Evolutionary conservation across 345 rosid genomes (phyloP), one percentile per base, ranked within the genome.

Genomic region (Melaleuca quinquenervia): DNA sequence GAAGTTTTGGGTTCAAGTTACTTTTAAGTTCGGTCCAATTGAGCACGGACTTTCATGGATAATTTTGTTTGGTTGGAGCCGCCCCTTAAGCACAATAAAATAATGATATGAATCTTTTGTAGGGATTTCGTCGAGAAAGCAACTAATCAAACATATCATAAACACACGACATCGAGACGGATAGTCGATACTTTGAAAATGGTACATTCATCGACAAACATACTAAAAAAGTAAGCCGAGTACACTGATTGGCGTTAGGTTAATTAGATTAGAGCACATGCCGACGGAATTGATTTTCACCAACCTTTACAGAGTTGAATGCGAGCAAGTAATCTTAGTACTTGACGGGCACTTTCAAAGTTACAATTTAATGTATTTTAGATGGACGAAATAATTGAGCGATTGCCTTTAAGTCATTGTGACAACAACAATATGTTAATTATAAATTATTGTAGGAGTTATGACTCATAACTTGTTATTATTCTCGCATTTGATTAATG

Each of bases 131-230:
- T 62, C n/a, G 26, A 7, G 7, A n/a, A 58, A n/a, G 11, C 1
- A 0, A 0, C 13, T 1, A 11, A 11, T 56, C 14, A 5, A 56
- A 56, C n/a, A 56, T 12, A 5, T 11, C 0, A 56, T 3, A 56
- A 56, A 56, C 5, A 1, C 24, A 11, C 13, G 27, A 5, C 6
- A 58, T 13, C 41, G 4, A 41, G 41, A 41, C 4, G 41, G 41
- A 3, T 11, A 0, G 8, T 14, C 3, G 12, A 58, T 58, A 58
- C 70, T 58, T 62, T 9, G 3, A 64, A 9, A 64, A 22, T 4
- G 8, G 11, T 16, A 21, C 22, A 0, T 32, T 32, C 7, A 64
- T 8, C 15, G 3, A 1, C 2, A 0, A 0, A 32, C 16, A 8
- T 18, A 3, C 10, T 64, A 2, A 22, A 32, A 22, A 64, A 32